Conservation (phyloP, 2,329 filamentous ascomycete species). For the Fusarium sp. region DNA sequence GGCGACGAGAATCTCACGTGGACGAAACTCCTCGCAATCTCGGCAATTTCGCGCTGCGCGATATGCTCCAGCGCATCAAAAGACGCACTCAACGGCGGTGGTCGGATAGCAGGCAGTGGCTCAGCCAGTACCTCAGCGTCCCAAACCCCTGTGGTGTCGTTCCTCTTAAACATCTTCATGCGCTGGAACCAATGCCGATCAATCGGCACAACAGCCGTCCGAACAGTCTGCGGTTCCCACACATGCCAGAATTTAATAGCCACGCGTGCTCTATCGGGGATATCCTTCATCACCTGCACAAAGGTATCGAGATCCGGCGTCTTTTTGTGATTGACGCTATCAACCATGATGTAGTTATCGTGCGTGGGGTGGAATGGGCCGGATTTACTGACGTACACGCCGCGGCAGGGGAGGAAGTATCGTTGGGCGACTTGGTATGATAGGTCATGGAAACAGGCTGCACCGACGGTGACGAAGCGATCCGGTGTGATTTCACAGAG, state of each 20-base stretch:
- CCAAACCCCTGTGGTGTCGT: slow-evolving; percentile 90
- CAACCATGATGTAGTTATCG: slow-evolving; percentile 68
- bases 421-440: slow-evolving; percentile 96
- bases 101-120: slow-evolving; percentile 77
- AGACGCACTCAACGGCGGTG: slow-evolving; percentile 79
- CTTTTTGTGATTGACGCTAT: slow-evolving; percentile 84
- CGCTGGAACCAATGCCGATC: slow-evolving; percentile 96
- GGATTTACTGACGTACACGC: slow-evolving; percentile 76
- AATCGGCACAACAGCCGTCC: slow-evolving; percentile 90
- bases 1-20: slow-evolving; percentile 92
- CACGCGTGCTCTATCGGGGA: slow-evolving; percentile 19
- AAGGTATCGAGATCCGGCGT: slow-evolving; percentile 74
- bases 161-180: slow-evolving; percentile 91
- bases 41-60: slow-evolving; percentile 85
- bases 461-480: slow-evolving; percentile 92
- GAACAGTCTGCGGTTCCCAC: slow-evolving; percentile 74
- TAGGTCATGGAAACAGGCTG: slow-evolving; percentile 91
- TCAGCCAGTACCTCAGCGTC: slow-evolving; percentile 89
- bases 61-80: slow-evolving; percentile 93
- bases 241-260: slow-evolving; percentile 18
- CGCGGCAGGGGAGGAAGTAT: slow-evolving; percentile 90
- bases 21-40: slow-evolving; percentile 93
- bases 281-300: slow-evolving; percentile 18
- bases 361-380: background rate
- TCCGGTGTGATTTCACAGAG: slow-evolving; percentile 94